Base-by-base conservation (phyloP, 2,329 filamentous ascomycete species). In the Hypoxylon sp. region DNA sequence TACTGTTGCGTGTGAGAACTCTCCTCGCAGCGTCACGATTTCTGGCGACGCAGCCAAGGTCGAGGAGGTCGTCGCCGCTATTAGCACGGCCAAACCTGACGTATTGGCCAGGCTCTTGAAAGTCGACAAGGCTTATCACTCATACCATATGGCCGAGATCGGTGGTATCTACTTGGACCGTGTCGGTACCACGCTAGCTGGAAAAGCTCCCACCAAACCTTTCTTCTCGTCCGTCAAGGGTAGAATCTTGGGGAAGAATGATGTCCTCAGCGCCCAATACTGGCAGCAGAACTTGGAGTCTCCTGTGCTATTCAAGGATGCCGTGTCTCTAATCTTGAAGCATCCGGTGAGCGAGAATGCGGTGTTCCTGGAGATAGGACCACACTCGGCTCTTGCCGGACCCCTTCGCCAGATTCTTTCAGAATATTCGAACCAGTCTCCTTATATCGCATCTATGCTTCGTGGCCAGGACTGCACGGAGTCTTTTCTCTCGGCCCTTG, bases 61-160 rank as follows among this genome's bases (percentile, higher is more conserved):
- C 6, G 23, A 59, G 4, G 58, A 48, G 2, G 67, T 67, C 1
- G 52, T 74, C 9, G 62, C 50, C 1, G 49, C 46, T 3, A 59
- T 70, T 21, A 63, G 64, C 20, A 59, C 54, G 10, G 43, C 33
- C 5, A 20, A 35, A 2, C 58, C 65, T 8, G 59, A 59, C 4
- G 51, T 50, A 8, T 56, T 67, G 33, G 62, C 63, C 2, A 55
- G 65, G 1, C 37, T 50, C 9, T 58, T 74, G 1, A 65, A 67
- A 15, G 69, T 72, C 9, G 64, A 70, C 18, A 70, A 58, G 23
- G 72, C 73, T 4, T 75, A 75, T 20, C 73, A 76, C 55, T 74
- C 73, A 0, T 53, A 64, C n/a, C 67, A 68, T 23, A 69, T 69
- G 67, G 53, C 48, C 10, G 50, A 57, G 13, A 42, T 66, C 38